A percentile compares a stretch with the other conserved stretches of the same genome.
Evolutionary conservation across 331 rosid species (phyloP).

Genomic region (Rhamnella rubrinervis): DNA sequence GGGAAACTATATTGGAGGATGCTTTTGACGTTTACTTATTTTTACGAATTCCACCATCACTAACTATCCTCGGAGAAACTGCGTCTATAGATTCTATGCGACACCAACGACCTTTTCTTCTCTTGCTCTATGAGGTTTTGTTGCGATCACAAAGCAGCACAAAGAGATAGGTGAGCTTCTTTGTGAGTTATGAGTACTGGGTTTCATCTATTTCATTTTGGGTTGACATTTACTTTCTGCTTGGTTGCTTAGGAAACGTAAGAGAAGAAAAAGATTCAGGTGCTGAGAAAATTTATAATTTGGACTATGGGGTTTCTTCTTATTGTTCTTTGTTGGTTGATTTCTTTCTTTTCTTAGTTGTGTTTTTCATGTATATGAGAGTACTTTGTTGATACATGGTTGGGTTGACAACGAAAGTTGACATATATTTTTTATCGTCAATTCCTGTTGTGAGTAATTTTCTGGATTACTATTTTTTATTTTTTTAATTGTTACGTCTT

Average conservation of each 20-base stretch:
- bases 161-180: background rate
- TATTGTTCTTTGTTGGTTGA: background rate
- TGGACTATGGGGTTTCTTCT: background rate
- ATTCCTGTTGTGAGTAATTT: background rate
- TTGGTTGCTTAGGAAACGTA: slow-evolving; percentile 2
- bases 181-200: background rate
- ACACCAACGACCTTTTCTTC: too few species aligned
- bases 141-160: too few species aligned
- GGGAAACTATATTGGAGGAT: too few species aligned
- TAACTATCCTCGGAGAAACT: too few species aligned
- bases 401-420: background rate
- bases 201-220: background rate
- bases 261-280: background rate
- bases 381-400: too few species aligned
- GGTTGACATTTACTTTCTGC: background rate
- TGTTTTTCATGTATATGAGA: background rate
- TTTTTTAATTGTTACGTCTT: too few species aligned
- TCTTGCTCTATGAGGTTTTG: too few species aligned
- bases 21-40: too few species aligned
- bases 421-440: background rate
- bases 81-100: too few species aligned
- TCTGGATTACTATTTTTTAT: too few species aligned
- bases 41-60: too few species aligned
- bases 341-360: background rate
- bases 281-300: background rate